These are phyloP conservation scores for Suillus tomentosus DNA, from an alignment of 768 basidiomycete species.

Conservation along the genomic window DNA sequence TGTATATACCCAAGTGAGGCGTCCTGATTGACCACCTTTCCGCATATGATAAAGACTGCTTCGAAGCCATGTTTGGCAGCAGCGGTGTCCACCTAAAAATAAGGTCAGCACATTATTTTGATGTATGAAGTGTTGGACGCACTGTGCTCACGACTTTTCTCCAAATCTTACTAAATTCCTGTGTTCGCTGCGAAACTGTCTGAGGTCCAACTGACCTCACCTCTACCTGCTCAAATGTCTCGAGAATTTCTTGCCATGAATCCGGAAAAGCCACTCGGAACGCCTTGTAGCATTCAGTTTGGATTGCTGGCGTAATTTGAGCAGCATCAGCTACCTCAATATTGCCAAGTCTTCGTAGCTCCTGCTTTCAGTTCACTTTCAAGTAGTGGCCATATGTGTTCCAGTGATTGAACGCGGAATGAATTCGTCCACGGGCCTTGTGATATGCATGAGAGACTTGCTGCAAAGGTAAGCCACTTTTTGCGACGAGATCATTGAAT, in stretches of 20 bases:
- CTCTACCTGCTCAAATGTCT: neutral
- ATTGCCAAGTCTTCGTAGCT: neutral
- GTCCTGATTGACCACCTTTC: neutral
- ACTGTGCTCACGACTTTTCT: too few species aligned
- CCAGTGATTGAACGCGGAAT: slow-evolving; percentile 5
- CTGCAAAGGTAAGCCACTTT: slow-evolving; percentile 6
- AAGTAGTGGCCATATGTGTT: slow-evolving; percentile 11
- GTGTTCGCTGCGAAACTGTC: neutral
- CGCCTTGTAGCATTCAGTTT: neutral
- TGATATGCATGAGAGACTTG: slow-evolving; percentile 15
- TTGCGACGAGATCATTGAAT: neutral
- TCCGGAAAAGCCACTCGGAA: neutral
- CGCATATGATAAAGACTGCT: neutral
- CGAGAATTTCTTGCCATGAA: neutral
- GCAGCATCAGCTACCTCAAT: neutral
- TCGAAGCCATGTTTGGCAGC: neutral
- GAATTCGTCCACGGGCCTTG: slow-evolving; percentile 3
- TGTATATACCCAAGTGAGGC: neutral
- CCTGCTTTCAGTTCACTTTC: slow-evolving; percentile 11
- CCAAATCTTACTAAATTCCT: neutral
- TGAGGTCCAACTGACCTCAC: neutral
- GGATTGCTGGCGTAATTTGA: neutral
- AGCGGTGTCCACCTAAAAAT: neutral
- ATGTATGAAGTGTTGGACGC: too few species aligned
- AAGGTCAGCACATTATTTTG: neutral